Conservation (phyloP, 2,329 filamentous ascomycete genomes). For the Colletotrichum salicis region DNA sequence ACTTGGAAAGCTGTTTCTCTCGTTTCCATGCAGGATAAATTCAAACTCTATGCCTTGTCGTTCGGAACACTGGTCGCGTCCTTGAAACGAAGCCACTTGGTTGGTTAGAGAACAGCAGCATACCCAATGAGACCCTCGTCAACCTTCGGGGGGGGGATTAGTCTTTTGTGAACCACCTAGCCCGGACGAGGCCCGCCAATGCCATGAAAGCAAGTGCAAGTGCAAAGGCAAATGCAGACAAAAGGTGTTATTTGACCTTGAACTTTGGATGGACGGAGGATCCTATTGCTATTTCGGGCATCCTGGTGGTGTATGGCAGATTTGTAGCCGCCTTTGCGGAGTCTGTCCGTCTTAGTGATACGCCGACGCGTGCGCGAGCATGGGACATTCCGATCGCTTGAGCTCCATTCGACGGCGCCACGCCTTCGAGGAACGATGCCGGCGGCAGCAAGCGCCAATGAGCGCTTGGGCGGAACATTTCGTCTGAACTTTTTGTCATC, state of each 20-base stretch:
- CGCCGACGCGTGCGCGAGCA: conserved; percentile 13
- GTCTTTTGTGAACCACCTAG: not conserved
- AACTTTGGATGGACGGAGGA: not conserved
- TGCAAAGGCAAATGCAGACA: not conserved
- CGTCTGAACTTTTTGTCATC: not conserved
- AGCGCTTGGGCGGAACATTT: conserved; percentile 2
- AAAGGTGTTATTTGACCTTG: not conserved
- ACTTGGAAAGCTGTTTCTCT: not conserved
- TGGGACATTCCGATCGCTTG: conserved; percentile 7
- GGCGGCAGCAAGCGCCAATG: conserved; percentile 9
- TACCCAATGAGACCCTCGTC: not conserved
- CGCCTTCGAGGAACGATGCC: conserved; percentile 10
- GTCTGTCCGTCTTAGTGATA: not conserved
- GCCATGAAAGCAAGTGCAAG: not conserved
- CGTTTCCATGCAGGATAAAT: not conserved
- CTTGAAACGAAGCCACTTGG: not conserved
- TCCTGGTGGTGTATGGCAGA: not conserved
- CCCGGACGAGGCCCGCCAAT: not conserved
- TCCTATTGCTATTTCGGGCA: conserved; percentile 1
- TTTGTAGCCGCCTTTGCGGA: not conserved
- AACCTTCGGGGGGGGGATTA: not conserved
- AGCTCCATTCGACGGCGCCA: not conserved
- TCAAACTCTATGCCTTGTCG: not conserved
- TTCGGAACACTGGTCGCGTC: not conserved
- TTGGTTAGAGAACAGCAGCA: not conserved